A percentile compares a stretch with the other conserved stretches of the same genome.
Evolutionary conservation across 2,329 filamentous ascomycete species (phyloP).

Genomic region (Xylariales sp.): DNA sequence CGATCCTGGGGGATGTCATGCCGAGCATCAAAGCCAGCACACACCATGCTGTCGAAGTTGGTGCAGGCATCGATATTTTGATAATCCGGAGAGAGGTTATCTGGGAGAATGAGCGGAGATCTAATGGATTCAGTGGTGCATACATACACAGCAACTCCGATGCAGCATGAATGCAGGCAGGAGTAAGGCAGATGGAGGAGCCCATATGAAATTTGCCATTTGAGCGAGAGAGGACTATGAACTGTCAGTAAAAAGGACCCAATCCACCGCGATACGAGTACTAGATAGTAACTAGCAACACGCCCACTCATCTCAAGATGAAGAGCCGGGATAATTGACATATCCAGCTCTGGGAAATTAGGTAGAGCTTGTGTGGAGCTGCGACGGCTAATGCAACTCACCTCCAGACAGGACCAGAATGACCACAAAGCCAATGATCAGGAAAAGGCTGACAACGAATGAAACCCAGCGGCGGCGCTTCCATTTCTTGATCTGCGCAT

Average conservation of each 20-base stretch:
- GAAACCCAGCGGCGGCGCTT: slow-evolving; percentile 25
- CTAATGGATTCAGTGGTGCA: too few relatives aligned
- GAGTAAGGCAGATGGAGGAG: slow-evolving; percentile 45
- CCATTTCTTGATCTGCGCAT: slow-evolving; percentile 15
- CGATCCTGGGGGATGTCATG: slow-evolving; percentile 65
- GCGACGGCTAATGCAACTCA: slow-evolving; percentile 13
- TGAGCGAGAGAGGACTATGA: slow-evolving; percentile 13
- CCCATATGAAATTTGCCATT: slow-evolving; percentile 12
- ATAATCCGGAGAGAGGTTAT: slow-evolving; percentile 59
- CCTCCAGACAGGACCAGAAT: slow-evolving; percentile 24
- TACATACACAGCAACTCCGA: slow-evolving; percentile 50
- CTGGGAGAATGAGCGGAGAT: too few relatives aligned
- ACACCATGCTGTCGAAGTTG: slow-evolving; percentile 65
- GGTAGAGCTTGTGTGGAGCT: not conserved
- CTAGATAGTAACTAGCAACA: too few relatives aligned
- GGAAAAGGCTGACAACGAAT: slow-evolving; percentile 18
- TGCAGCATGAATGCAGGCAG: slow-evolving; percentile 59
- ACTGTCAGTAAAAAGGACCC: too few relatives aligned
- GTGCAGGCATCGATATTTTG: slow-evolving; percentile 61
- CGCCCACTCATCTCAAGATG: too few relatives aligned
- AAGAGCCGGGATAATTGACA: too few relatives aligned
- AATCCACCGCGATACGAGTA: too few relatives aligned
- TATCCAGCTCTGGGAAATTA: too few relatives aligned
- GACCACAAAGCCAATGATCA: slow-evolving; percentile 23
- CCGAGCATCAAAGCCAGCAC: slow-evolving; percentile 60